phyloP scores from a whole-genome alignment of 192 early-diverging fungal species.

The Endogone sp. region DNA sequence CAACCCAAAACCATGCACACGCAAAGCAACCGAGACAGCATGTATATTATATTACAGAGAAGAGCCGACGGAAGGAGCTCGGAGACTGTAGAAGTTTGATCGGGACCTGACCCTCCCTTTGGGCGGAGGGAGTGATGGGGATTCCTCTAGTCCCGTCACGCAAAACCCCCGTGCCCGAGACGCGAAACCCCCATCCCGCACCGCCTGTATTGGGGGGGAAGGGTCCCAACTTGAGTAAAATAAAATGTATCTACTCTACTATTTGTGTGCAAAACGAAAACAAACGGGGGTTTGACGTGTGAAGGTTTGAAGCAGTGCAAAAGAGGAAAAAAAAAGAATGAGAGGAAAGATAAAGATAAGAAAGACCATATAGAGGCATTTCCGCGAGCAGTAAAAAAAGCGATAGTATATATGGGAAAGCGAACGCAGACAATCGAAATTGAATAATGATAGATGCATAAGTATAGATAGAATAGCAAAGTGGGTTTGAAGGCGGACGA shows the following conservation, averaged over 20 bases:
- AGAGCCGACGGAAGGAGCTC: neutral
- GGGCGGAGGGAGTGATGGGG: no score
- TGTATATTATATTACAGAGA: neutral
- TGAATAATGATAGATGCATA: no score
- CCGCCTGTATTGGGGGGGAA: no score
- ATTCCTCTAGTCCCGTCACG: no score
- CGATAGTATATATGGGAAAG: neutral
- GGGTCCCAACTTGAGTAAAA: neutral
- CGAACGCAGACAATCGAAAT: no score
- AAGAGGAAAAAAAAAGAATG: neutral
- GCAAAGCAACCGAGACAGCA: neutral
- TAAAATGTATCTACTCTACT: neutral
- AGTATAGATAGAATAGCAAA: no score
- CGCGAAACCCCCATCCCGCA: no score
- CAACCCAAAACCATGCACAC: neutral
- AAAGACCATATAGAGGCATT: neutral
- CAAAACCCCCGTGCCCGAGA: no score
- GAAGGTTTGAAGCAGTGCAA: neutral
- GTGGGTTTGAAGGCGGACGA: no score
- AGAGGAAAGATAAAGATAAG: neutral
- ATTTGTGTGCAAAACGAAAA: neutral
- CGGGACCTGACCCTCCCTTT: no score
- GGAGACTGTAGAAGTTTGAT: no score
- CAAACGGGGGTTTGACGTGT: neutral
- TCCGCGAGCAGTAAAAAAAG: neutral